These are phyloP conservation scores for Aspergillus transmontanensis DNA, from an alignment of 2,329 filamentous ascomycete genomes.

Conservation along the genomic window DNA sequence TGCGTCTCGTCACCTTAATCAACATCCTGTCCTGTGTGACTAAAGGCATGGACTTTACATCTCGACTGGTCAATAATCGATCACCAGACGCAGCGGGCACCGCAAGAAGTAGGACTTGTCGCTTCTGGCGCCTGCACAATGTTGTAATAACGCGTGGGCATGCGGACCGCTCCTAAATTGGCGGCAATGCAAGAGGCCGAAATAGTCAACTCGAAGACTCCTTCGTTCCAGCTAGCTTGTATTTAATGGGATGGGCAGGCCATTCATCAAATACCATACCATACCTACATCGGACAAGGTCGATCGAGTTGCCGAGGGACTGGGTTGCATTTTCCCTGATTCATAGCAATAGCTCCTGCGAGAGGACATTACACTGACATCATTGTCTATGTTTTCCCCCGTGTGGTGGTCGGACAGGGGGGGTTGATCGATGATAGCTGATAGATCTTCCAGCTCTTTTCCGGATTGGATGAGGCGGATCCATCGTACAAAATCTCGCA, in stretches of 20 bases:
- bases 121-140: constrained; percentile 22
- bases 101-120: constrained; percentile 1
- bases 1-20: not conserved
- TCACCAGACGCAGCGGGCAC: not conserved
- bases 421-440: not conserved
- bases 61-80: not conserved
- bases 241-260: not conserved
- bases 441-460: not conserved
- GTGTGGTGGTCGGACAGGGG: not conserved
- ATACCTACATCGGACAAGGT: not conserved
- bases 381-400: constrained; percentile 1
- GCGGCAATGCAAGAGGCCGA: constrained; percentile 24
- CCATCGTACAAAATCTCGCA: not conserved
- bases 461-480: not conserved
- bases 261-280: not conserved
- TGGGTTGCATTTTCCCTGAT: not conserved
- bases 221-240: constrained; percentile 1
- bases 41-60: not conserved
- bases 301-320: not conserved
- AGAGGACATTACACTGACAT: constrained; percentile 19
- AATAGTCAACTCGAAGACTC: constrained; percentile 14
- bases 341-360: not conserved
- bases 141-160: constrained; percentile 26
- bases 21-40: constrained; percentile 10
- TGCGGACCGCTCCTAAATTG: constrained; percentile 11